A percentile compares a stretch with the other conserved stretches of the same genome.
phyloP scores from a whole-genome alignment of 2,329 filamentous ascomycete species.

The Phyllosticta citribraziliensis region DNA sequence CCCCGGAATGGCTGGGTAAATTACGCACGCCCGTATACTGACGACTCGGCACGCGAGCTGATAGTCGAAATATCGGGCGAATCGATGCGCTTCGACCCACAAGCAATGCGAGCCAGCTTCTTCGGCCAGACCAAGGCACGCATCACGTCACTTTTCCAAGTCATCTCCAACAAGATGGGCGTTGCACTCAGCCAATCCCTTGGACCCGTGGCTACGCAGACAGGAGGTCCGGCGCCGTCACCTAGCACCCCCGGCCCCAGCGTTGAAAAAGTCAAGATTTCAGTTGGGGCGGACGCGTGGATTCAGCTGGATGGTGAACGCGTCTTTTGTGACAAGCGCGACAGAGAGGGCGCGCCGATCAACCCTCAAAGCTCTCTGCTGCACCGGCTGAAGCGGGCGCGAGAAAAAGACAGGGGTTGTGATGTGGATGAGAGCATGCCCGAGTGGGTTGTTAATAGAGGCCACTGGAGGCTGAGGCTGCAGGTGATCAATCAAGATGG shows the following conservation, averaged over 20 bases:
- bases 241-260: constrained; percentile 61
- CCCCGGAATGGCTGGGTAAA: constrained; percentile 49
- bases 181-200: constrained; percentile 50
- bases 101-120: constrained; percentile 55
- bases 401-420: constrained; percentile 10
- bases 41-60: constrained; percentile 62
- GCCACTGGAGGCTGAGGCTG: constrained; percentile 43
- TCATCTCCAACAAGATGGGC: constrained; percentile 72
- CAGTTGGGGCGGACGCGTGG: constrained; percentile 51
- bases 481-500: constrained; percentile 36
- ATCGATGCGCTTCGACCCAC: constrained; percentile 33
- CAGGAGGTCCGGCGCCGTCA: constrained; percentile 47
- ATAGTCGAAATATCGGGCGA: constrained; percentile 59
- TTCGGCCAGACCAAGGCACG: constrained; percentile 59
- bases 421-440: constrained; percentile 13
- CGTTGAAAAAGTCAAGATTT: constrained; percentile 50
- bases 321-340: constrained; percentile 25
- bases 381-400: not conserved
- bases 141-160: constrained; percentile 64
- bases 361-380: constrained; percentile 11
- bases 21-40: constrained; percentile 80
- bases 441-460: constrained; percentile 28
- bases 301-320: constrained; percentile 44
- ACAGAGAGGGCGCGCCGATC: constrained; percentile 18
- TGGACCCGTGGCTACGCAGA: constrained; percentile 55